Base-by-base conservation (phyloP, 345 rosid genomes). In the Cardamine occulta region DNA sequence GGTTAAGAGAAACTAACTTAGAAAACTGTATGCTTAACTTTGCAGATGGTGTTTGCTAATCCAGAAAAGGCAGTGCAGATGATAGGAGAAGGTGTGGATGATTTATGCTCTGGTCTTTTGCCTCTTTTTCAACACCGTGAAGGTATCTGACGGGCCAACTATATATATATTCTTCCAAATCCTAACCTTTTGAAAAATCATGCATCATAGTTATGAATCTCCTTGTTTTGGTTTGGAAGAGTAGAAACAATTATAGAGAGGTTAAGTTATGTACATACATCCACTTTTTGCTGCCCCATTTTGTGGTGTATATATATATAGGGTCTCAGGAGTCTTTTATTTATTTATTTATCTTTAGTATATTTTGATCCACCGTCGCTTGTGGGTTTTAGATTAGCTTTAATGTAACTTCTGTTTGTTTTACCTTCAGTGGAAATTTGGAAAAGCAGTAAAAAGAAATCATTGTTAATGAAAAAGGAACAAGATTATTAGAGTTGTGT, bases 11-110 rank as follows among this genome's bases (percentile, higher is more conserved):
- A 8, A 57, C 44, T 11, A 74, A 66, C 61, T 45, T 11, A 66
- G 54, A 66, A 21, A 56, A 56, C 29, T 35, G 8, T 32, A 65
- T 74, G 21, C 15, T 56, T n/a, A 45, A 57, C 52, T 29, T 34
- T 59, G 68, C 73, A 67, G 73, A 59, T 67, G 79, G 73, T 35
- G 54, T 57, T 57, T 24, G 61, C 67, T 66, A 66, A 57, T 58
- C 53, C 19, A 34, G 23, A 26, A 58, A 49, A 57, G 18, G 21
- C 66, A 48, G 66, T 12, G 60, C 58, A 57, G 40, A 57, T 56
- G 42, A 29, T 47, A 47, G 35, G 31, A 74, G 72, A 47, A 58
- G 44, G 53, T 57, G 21, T 17, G 40, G 78, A 57, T 74, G 51
- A 57, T 35, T 66, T 49, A 12, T 66, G 67, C 53, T 49, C 39